Conservation (phyloP, 306 rosid species). For the Cucumis sativus region Cucumber_9930_V3 NC_026655.2:3173001-3173500, state of each 20-base stretch:
- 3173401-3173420: not conserved
- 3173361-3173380: conserved; percentile 14
- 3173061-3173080: too few species aligned
- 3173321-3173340: conserved; percentile 58
- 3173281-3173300: conserved; percentile 17
- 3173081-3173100: too few species aligned
- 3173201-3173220: not conserved
- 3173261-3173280: conserved; percentile 4
- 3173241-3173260: conserved; percentile 59
- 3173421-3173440: not conserved
- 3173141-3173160: too few species aligned
- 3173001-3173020: not conserved
- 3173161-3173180: not conserved
- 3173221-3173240: not conserved
- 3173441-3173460: not conserved
- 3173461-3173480: not conserved
- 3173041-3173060: too few species aligned
- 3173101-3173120: too few species aligned
- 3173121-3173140: too few species aligned
- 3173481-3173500: not conserved
- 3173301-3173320: conserved; percentile 32
- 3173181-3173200: not conserved
- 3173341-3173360: conserved; percentile 59
- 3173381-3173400: not conserved
- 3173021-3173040: not conserved